A percentile compares a stretch with the other conserved stretches of the same genome.
Evolutionary conservation across 768 basidiomycete genomes (phyloP).

Genomic region (Pseudohyphozyma bogoriensis): DNA sequence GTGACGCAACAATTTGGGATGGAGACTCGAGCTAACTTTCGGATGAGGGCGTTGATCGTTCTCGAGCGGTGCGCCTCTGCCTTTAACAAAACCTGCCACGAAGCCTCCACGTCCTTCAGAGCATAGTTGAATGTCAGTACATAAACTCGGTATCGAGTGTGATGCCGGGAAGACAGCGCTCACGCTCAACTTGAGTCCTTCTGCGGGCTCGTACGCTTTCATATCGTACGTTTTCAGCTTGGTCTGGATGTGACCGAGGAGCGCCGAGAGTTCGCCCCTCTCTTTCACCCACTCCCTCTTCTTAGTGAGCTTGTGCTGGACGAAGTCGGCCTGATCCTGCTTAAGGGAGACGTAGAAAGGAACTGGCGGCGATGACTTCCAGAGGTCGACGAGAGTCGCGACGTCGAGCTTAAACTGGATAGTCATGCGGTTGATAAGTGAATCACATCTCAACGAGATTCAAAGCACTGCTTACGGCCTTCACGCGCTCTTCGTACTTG

Average conservation of each 20-base stretch:
- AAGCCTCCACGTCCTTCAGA: constrained; percentile 58
- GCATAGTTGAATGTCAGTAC: no score
- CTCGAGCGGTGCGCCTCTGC: constrained; percentile 69
- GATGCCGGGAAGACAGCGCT: constrained; percentile 28
- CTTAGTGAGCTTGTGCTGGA: constrained; percentile 68
- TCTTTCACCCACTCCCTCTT: constrained; percentile 84
- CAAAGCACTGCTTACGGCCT: no score
- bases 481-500: constrained; percentile 82
- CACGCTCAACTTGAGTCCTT: constrained; percentile 55
- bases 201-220: constrained; percentile 67
- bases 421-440: no score
- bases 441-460: no score
- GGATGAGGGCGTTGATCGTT: constrained; percentile 77
- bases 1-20: not conserved
- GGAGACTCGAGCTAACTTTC: constrained; percentile 52
- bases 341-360: constrained; percentile 43
- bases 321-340: constrained; percentile 59
- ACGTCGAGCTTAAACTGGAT: no score
- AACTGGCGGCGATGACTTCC: not conserved
- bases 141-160: not conserved
- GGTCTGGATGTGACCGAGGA: constrained; percentile 87
- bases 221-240: constrained; percentile 85
- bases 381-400: not conserved
- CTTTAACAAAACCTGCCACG: constrained; percentile 61
- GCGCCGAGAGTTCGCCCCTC: constrained; percentile 70